phyloP scores from a whole-genome alignment of 805 yeast species.

The Nakazawaea molendinolei region DNA sequence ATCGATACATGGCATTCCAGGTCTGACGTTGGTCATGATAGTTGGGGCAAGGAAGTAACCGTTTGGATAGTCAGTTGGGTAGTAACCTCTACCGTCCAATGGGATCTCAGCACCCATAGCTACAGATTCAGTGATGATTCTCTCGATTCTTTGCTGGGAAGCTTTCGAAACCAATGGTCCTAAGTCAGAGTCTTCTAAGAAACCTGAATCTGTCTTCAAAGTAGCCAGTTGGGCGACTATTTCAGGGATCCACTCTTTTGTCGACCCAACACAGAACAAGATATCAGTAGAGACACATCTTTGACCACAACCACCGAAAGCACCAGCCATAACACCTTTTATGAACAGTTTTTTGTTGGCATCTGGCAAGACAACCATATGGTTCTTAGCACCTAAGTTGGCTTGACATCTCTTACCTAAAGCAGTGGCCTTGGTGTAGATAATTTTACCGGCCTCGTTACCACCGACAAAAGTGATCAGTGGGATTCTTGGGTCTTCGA shows the following conservation, averaged over 20 bases:
- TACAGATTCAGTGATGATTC: constrained; percentile 48
- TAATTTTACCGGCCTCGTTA: constrained; percentile 72
- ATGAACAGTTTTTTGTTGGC: constrained; percentile 59
- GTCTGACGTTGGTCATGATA: constrained; percentile 50
- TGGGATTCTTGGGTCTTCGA: constrained; percentile 68
- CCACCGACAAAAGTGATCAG: constrained; percentile 79
- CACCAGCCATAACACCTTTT: constrained; percentile 66
- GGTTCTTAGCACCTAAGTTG: constrained; percentile 76
- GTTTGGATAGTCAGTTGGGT: constrained; percentile 32
- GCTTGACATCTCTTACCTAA: constrained; percentile 74
- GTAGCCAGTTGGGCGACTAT: constrained; percentile 49
- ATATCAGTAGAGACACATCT: constrained; percentile 77
- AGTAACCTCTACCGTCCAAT: constrained; percentile 56
- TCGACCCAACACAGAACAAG: constrained; percentile 63
- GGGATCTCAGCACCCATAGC: constrained; percentile 56
- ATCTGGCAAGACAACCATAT: constrained; percentile 69
- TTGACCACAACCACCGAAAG: constrained; percentile 82
- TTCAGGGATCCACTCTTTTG: constrained; percentile 58
- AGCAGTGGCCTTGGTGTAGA: constrained; percentile 57
- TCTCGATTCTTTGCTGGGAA: constrained; percentile 46
- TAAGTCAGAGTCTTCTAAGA: constrained; percentile 49
- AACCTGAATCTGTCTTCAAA: constrained; percentile 61
- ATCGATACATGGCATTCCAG: constrained; percentile 68
- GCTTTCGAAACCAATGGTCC: constrained; percentile 70
- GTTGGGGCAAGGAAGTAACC: constrained; percentile 77